Conservation (phyloP, 768 basidiomycete species). For the Suillus sp. region DNA sequence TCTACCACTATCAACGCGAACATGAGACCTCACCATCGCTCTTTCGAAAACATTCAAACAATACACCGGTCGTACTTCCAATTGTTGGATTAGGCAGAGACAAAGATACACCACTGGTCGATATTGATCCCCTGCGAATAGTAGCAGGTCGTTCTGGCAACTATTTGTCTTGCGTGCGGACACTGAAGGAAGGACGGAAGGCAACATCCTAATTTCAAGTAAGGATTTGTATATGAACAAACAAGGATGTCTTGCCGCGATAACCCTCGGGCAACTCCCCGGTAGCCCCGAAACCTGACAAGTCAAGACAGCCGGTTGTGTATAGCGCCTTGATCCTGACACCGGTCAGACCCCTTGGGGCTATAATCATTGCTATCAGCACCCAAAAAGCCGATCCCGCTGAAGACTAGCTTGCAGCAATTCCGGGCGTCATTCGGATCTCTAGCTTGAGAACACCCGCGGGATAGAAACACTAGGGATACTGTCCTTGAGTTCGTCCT, state of each 20-base stretch:
- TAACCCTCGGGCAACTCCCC: too few relatives aligned
- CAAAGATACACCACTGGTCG: not conserved
- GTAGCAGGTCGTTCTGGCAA: not conserved
- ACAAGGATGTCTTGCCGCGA: not conserved
- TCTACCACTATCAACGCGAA: not conserved
- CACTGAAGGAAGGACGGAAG: not conserved
- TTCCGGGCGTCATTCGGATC: not conserved
- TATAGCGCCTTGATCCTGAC: not conserved
- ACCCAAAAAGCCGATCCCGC: not conserved
- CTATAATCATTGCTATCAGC: not conserved
- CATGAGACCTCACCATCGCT: not conserved
- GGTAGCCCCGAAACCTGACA: not conserved
- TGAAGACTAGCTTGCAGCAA: not conserved
- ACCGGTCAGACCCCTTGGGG: not conserved
- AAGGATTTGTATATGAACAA: not conserved
- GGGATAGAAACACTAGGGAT: not conserved
- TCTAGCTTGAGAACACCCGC: not conserved
- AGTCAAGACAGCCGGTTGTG: not conserved
- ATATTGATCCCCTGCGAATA: not conserved
- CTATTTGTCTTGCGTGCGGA: not conserved
- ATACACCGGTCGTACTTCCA: not conserved
- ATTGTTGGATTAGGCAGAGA: not conserved
- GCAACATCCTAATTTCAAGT: not conserved
- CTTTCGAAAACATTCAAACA: not conserved
- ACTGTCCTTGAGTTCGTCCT: not conserved